Conservation (phyloP, 2,329 filamentous ascomycete genomes). For the Sclerotinia glacialis region DNA sequence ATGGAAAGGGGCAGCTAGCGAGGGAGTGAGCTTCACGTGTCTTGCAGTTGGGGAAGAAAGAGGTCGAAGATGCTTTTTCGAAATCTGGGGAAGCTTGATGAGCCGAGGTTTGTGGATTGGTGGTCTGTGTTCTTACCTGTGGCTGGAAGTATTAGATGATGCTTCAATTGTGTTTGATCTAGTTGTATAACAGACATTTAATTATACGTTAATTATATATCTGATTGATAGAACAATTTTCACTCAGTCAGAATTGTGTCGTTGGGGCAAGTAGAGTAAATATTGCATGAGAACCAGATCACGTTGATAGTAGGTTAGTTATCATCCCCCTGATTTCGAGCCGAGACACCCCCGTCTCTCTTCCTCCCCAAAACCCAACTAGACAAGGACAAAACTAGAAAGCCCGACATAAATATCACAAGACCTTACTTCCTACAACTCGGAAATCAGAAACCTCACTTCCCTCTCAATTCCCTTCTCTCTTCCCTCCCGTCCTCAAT, state of each 20-base stretch:
- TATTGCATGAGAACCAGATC: neutral
- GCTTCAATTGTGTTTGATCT: too few relatives aligned
- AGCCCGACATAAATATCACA: too few relatives aligned
- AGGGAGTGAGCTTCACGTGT: neutral
- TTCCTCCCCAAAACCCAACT: neutral
- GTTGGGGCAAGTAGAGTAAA: too few relatives aligned
- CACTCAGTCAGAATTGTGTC: too few relatives aligned
- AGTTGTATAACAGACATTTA: neutral
- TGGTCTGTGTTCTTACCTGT: neutral
- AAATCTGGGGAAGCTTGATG: conserved; percentile 17
- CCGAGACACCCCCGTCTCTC: neutral
- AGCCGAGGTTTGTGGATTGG: neutral
- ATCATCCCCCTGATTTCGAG: neutral
- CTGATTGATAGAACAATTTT: neutral
- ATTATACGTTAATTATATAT: neutral
- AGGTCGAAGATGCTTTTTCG: neutral
- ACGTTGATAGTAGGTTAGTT: neutral
- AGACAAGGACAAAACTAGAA: too few relatives aligned
- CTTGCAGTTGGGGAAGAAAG: neutral
- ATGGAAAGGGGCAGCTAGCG: neutral
- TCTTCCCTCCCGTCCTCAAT: neutral
- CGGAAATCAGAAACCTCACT: too few relatives aligned
- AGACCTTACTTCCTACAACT: too few relatives aligned
- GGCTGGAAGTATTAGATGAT: too few relatives aligned
- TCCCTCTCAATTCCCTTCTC: too few relatives aligned